Conservation (phyloP, 345 rosid species). For the Nephelium lappaceum region DNA sequence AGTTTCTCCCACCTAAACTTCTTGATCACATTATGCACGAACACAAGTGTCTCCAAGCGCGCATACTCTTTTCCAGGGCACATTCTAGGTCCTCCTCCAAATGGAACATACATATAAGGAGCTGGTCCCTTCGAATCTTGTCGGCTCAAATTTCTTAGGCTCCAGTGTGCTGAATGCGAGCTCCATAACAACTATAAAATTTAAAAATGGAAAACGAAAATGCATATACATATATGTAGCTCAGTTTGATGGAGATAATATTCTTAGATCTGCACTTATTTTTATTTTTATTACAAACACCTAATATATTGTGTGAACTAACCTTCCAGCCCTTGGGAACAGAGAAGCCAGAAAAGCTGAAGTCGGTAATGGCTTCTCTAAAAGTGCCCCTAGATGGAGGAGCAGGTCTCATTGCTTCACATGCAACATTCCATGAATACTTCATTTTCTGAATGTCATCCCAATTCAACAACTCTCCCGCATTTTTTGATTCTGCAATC, state of each 20-base stretch:
- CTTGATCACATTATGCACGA: constrained; percentile 16
- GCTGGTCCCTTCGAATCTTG: constrained; percentile 19
- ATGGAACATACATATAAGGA: constrained; percentile 21
- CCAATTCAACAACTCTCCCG: constrained; percentile 18
- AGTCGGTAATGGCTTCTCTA: neutral
- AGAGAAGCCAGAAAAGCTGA: neutral
- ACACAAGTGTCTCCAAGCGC: constrained; percentile 18
- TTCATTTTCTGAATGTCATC: constrained; percentile 24
- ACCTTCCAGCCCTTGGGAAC: constrained; percentile 3
- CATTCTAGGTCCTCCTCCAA: constrained; percentile 29
- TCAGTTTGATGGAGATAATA: too few species aligned
- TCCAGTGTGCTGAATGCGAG: constrained; percentile 10
- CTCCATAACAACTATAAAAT: constrained; percentile 9
- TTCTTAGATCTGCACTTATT: too few species aligned
- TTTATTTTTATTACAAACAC: too few species aligned
- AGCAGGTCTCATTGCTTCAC: constrained; percentile 22
- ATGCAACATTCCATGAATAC: constrained; percentile 2
- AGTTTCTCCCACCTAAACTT: constrained; percentile 18
- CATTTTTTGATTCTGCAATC: neutral
- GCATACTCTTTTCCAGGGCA: constrained; percentile 12
- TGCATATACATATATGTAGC: too few species aligned
- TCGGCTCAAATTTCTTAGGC: constrained; percentile 9
- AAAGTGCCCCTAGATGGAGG: neutral
- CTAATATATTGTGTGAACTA: neutral
- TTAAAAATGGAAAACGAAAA: neutral